A percentile compares a stretch with the other conserved stretches of the same genome.
phyloP scores from a whole-genome alignment of 1,139 yeast species.

The Sugiyamaella pinicola region DNA sequence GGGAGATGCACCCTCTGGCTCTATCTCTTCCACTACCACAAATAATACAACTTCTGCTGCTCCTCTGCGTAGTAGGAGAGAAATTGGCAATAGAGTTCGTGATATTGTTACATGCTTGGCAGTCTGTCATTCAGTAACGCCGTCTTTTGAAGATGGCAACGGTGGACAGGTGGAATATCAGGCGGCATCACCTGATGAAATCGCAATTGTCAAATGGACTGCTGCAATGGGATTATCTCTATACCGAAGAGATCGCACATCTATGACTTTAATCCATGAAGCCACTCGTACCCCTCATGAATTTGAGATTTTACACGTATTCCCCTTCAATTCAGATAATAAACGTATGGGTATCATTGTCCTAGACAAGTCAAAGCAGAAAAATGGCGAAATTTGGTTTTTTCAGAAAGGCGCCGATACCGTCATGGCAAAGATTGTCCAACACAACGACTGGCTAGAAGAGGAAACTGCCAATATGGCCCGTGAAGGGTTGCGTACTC shows the following conservation, averaged over 20 bases:
- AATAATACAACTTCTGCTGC: slow-evolving; percentile 13
- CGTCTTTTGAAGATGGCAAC: slow-evolving; percentile 58
- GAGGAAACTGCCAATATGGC: slow-evolving; percentile 99
- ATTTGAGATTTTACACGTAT: slow-evolving; percentile 74
- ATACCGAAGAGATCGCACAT: slow-evolving; percentile 76
- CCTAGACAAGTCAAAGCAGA: slow-evolving; percentile 51
- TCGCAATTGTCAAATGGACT: slow-evolving; percentile 93
- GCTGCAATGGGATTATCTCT: slow-evolving; percentile 81
- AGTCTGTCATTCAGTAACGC: slow-evolving; percentile 94
- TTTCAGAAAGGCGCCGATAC: slow-evolving; percentile 95
- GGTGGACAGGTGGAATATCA: slow-evolving; percentile 72
- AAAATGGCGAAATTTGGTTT: slow-evolving; percentile 72
- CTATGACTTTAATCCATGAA: slow-evolving; percentile 66
- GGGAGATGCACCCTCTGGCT: slow-evolving; percentile 43
- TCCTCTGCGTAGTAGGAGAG: slow-evolving; percentile 54
- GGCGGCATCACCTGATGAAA: slow-evolving; percentile 98
- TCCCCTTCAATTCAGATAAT: slow-evolving; percentile 94
- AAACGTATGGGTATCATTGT: slow-evolving; percentile 95
- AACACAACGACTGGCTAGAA: slow-evolving; percentile 90
- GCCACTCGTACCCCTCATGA: slow-evolving; percentile 55
- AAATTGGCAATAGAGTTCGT: slow-evolving; percentile 72
- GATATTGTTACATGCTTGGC: slow-evolving; percentile 83
- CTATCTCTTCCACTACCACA: slow-evolving; percentile 33
- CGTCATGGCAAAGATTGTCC: slow-evolving; percentile 86
- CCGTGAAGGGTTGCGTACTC: slow-evolving; percentile 92